These are phyloP conservation scores for Phlebiopsis flavidoalba DNA, from an alignment of 768 basidiomycete genomes.

Conservation along the genomic window DNA sequence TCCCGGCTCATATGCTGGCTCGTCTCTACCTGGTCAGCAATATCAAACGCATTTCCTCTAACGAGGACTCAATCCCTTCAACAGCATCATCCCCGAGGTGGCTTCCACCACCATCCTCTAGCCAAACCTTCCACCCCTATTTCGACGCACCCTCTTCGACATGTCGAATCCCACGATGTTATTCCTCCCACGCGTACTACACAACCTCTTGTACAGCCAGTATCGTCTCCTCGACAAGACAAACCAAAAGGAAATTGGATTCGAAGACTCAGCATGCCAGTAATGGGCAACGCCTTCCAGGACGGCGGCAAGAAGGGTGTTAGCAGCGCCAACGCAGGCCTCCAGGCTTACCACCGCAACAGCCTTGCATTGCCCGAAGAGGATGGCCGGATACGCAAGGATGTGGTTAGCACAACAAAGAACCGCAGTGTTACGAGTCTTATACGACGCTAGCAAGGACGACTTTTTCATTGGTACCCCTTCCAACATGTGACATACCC, in stretches of 20 bases:
- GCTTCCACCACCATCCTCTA: conserved; percentile 18
- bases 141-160: conserved; percentile 16
- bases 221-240: conserved; percentile 34
- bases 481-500: too few relatives aligned
- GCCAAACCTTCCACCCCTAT: conserved; percentile 17
- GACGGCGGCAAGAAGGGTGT: conserved; percentile 38
- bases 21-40: conserved; percentile 3
- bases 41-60: conserved; percentile 7
- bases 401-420: conserved; percentile 31
- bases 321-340: conserved; percentile 2
- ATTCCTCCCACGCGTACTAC: conserved; percentile 18
- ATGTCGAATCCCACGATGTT: conserved; percentile 18
- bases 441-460: conserved; percentile 28
- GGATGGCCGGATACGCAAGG: conserved; percentile 40
- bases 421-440: conserved; percentile 53
- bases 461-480: too few relatives aligned
- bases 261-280: conserved; percentile 71
- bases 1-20: conserved; percentile 6
- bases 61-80: background rate
- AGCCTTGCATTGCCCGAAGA: conserved; percentile 35
- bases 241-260: conserved; percentile 68
- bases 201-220: background rate
- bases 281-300: conserved; percentile 50
- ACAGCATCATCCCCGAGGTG: conserved; percentile 11
- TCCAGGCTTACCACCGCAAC: conserved; percentile 10